Base-by-base conservation (phyloP, 805 yeast genomes). In the Myxozyma mucilagina region DNA sequence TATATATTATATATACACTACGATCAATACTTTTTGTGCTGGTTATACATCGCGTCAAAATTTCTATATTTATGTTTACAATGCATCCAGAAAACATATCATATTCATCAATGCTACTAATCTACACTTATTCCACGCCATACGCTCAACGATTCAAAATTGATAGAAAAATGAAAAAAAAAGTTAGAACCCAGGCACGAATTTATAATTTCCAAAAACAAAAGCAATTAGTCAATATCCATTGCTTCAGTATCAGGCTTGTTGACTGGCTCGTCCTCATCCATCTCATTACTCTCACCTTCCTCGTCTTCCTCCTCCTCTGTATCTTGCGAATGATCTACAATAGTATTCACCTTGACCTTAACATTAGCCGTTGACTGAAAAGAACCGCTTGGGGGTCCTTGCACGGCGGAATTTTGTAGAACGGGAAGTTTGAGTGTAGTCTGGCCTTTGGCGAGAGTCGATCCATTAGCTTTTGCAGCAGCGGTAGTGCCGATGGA, bases 371-470 rank as follows among this genome's bases (percentile, higher is more conserved):
- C 42, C 24, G 44, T 13, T 16, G 16, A 31, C 32, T 34, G 44
- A 16, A 50, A 39, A 9, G 45, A 35, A 14, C 38, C 54, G 45
- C 54, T 50, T 45, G 41, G 38, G 4, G 54, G 51, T n/a, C 47
- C 38, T 14, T 45, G 52, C 3, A 36, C 50, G 8, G 8, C 41
- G 4, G 44, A 52, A 8, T 32, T 50, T 24, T 50, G 45, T 4
- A 50, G 54, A 13, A 50, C 20, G 20, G 60, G 54, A 20, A 57
- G 35, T 8, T 42, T 24, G n/a, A 55, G 38, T 5, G 48, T 42
- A 18, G 61, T 47, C 43, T 60, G 64, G 7, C 57, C 57, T 18
- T 56, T 60, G 2, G 49, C 18, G 7, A 31, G 44, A 5, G 47
- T 13, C 24, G 53, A 16, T 11, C 48, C 52, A 13, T 36, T n/a